These are phyloP conservation scores for Barnettozyma pratensis DNA, from an alignment of 805 yeast genomes.

Conservation along the genomic window DNA sequence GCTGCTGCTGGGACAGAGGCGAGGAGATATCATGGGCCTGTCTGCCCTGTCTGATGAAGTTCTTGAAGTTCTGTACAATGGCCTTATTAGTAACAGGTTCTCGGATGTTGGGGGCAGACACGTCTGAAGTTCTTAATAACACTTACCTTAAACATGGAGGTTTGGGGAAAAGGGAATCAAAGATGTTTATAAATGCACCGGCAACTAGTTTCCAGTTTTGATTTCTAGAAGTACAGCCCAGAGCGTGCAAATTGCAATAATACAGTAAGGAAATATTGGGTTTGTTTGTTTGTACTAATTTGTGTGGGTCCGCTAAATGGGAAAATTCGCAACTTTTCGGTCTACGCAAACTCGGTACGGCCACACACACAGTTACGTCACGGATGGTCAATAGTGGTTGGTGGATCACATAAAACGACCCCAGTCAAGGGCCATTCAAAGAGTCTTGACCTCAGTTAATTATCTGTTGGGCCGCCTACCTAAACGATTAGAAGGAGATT, in stretches of 20 bases:
- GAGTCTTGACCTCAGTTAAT: too few relatives aligned
- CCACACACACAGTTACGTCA: neutral
- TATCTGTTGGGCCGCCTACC: too few relatives aligned
- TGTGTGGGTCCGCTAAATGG: neutral
- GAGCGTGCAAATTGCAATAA: too few relatives aligned
- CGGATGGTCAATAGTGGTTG: too few relatives aligned
- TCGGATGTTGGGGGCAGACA: neutral
- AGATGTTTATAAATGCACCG: neutral
- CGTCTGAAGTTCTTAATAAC: too few relatives aligned
- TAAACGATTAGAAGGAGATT: too few relatives aligned
- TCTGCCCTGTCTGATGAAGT: slow-evolving; percentile 40
- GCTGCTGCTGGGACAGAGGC: neutral
- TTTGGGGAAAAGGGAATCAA: neutral
- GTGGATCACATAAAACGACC: too few relatives aligned
- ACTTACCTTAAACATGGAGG: slow-evolving; percentile 3
- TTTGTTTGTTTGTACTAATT: too few relatives aligned
- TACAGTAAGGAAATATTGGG: too few relatives aligned
- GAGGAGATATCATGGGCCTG: slow-evolving; percentile 26
- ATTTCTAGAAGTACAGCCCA: too few relatives aligned
- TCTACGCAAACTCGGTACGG: neutral
- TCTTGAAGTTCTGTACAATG: slow-evolving; percentile 31
- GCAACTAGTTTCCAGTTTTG: neutral
- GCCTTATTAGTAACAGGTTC: neutral
- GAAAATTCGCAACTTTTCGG: neutral
- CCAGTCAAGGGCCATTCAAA: too few relatives aligned